Base-by-base conservation (phyloP, 306 rosid species). In the Mucuna pruriens region DNA sequence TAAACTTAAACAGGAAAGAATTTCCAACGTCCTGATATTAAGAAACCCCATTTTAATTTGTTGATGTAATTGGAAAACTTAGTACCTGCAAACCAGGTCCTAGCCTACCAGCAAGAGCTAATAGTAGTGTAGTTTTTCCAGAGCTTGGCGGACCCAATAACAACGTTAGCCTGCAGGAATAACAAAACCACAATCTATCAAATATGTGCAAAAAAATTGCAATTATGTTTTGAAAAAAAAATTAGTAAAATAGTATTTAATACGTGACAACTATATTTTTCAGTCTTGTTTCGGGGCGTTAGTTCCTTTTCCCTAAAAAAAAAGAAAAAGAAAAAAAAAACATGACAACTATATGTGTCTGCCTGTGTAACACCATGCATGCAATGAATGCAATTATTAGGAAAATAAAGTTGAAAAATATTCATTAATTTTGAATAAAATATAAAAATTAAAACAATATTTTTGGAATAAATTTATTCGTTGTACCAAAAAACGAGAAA, bases 111-210 rank as follows among this genome's bases (percentile, higher is more conserved):
- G 99, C 98, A 78, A 96, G 99, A 76, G 99, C 98, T 82, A 90
- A 83, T 40, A 96, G 86, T 74, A 96, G 80, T 10, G 99, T 90
- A 13, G 98, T 87, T 88, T 96, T 96, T 75, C 99, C 99, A 12
- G 99, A 96, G 91, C 98, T 90, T 58, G 99, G 99, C 40, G 99
- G 98, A 75, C 99, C 99, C 91, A 96, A 73, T 48, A 96, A 74
- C 76, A 96, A 85, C 12, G 99, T 96, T 79, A 96, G 81, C 83
- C 99, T 96, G 77, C 84, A 84, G 83, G 46, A 80, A 71, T 51
- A 71, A 73, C 77, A 72, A 23, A 25, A 51, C 75, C 61, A 55
- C 29, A 72, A 25, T 31, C 39, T 19, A 33, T 77, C 46, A 29
- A 44, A 45, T 46, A 23, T 6, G 48, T 16, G 9, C 10, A 52